Conservation (phyloP, 2,329 filamentous ascomycete species). For the Gaeumannomyces sp. region DNA sequence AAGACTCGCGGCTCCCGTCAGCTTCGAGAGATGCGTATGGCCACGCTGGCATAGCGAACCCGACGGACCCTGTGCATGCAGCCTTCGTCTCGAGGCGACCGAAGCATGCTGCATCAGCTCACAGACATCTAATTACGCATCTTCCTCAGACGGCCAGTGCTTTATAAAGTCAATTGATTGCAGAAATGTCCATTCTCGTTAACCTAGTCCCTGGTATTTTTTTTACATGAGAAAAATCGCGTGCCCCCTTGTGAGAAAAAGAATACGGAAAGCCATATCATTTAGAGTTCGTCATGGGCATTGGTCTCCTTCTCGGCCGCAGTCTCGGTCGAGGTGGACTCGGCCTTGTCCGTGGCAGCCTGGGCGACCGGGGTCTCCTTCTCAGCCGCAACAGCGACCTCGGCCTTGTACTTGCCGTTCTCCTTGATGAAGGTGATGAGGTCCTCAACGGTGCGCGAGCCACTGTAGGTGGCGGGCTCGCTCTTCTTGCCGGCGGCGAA, state of each 20-base stretch:
- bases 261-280: not conserved
- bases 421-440: slow-evolving; percentile 88
- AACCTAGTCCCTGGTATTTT: slow-evolving; percentile 10
- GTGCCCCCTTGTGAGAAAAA: too few relatives aligned
- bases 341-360: slow-evolving; percentile 45
- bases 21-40: too few relatives aligned
- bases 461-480: slow-evolving; percentile 78
- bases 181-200: slow-evolving; percentile 7
- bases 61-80: too few relatives aligned
- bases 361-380: slow-evolving; percentile 47
- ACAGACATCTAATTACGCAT: too few relatives aligned
- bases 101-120: too few relatives aligned
- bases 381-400: slow-evolving; percentile 51
- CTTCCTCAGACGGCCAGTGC: too few relatives aligned
- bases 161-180: too few relatives aligned
- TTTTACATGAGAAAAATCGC: slow-evolving; percentile 8
- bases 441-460: slow-evolving; percentile 84
- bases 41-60: too few relatives aligned
- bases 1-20: too few relatives aligned
- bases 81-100: too few relatives aligned
- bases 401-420: slow-evolving; percentile 84
- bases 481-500: slow-evolving; percentile 87
- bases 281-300: slow-evolving; percentile 72
- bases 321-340: slow-evolving; percentile 38
- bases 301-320: slow-evolving; percentile 38